Base-by-base conservation (phyloP, 305 asterid species). In the Ilex paraguariensis region DNA sequence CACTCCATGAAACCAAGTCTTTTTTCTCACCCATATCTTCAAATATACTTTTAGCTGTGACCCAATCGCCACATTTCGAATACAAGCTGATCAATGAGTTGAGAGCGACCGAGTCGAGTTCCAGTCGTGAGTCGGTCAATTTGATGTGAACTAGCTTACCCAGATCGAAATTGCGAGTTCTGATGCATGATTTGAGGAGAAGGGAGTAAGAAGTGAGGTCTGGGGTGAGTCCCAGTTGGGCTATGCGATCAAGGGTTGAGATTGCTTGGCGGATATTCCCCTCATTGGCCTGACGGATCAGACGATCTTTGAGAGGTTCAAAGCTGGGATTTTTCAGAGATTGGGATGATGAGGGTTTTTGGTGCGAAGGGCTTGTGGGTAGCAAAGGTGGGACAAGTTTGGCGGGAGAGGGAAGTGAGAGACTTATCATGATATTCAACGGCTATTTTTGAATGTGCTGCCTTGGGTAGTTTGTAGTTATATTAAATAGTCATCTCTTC, bases 1-100 rank as follows among this genome's bases (percentile, higher is more conserved):
- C 95, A 52, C 97, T 87, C 96, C 95, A 92, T 7, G 97, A 87
- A 40, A 92, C 94, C 76, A 92, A 44, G 64, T 89, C 96, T 75
- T 79, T 75, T 39, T 64, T 57, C 11, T 76, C 77, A 49, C 71
- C 87, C 98, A 89, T 89, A 62, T 73, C 61, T 45, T 64, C 65
- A 30, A 92, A 92, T 44, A 87, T 79, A 52, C 49, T 72, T 68
- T 70, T 64, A 50, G 97, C 98, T 3, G 74, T 89, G 11, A 64
- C 67, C 88, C 79, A 82, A 63, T 79, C 79, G 31, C 95, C 95
- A 57, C 81, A 79, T 76, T 92, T 89, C 44, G 96, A 73, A 53
- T 92, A 92, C 59, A 92, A 68, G 55, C 74, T 89, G 66, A 92
- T 84, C 73, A 89, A 89, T 16, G 93, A 85, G 64, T 92, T 92